Percentiles rank a stretch among this genome's conserved stretches.
Evolutionary conservation across 768 basidiomycete species (phyloP).

Genomic region (Tulasnella sp.): DNA sequence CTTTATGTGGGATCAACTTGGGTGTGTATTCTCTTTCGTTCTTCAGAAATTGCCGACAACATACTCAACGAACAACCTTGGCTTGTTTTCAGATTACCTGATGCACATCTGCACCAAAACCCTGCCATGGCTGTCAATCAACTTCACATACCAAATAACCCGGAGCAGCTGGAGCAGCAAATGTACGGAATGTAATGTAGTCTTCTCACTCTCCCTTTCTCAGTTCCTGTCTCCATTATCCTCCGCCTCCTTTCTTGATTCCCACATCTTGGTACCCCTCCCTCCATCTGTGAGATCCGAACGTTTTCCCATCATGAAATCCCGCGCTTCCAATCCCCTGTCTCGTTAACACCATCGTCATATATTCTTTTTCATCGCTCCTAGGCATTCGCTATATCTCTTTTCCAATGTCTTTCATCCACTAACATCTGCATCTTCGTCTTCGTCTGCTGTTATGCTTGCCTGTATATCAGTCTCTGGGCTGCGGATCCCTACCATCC

Average conservation of each 20-base stretch:
- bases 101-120: background rate
- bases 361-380: slow-evolving; percentile 1
- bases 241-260: background rate
- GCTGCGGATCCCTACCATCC: slow-evolving; percentile 15
- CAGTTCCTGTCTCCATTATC: background rate
- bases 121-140: slow-evolving; percentile 1
- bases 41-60: background rate
- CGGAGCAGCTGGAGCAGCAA: background rate
- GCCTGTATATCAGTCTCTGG: background rate
- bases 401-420: too few species aligned
- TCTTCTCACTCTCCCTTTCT: background rate
- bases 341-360: too few species aligned
- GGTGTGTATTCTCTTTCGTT: slow-evolving; percentile 32
- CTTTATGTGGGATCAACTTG: slow-evolving; percentile 64
- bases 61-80: background rate
- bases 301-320: too few species aligned
- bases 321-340: background rate
- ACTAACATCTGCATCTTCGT: too few species aligned
- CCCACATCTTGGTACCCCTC: background rate
- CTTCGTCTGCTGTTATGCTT: background rate
- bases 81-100: background rate
- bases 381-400: background rate
- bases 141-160: slow-evolving; percentile 1
- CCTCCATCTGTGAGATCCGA: background rate
- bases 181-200: background rate